Base-by-base conservation (phyloP, 495 filamentous ascomycete species). In the Cercophora sp. region DNA sequence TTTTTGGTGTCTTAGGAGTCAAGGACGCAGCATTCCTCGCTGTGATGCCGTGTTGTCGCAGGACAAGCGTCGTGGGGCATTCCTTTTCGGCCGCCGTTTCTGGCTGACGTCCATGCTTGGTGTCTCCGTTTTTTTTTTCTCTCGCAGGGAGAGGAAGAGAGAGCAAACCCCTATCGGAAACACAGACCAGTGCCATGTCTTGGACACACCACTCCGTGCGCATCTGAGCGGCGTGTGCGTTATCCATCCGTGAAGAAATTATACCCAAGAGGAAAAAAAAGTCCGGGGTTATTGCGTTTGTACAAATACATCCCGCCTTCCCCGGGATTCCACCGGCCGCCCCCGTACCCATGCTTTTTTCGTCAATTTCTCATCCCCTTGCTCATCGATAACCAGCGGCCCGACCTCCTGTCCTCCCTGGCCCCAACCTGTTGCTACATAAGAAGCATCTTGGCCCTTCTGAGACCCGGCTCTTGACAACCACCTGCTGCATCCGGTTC, bases 301-400 rank as follows among this genome's bases (percentile, higher is more conserved):
- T 40, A 56, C 39, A 47, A 51, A 43, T 39, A 37, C 29, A 25
- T 53, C 42, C 55, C 55, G 44, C 36, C 40, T 51, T 51, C 54
- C 54, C 54, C 54, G 48, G 54, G 35, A 47, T 51, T 50, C 39
- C 31, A 37, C 37, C 40, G 27, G 42, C 31, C 24, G 37, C 43
- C 24, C 24, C 16, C 26, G 35, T n/a, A n/a, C 36, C 18, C 18
- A 13, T 4, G 4, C 52, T 32, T 36, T 55, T 31, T 45, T 47
- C 29, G 39, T 36, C 42, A 16, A 34, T 40, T 39, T 39, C 29
- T 52, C 45, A 32, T 48, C 32, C 24, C 37, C 20, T 22, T 22
- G 24, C 45, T 34, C 19, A 23, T 32, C n/a, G 36, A 39, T 27
- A 51, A 26, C 32, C 54, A 51, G 43, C 40, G 46, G 51, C 22